Evolutionary conservation across 345 rosid species (phyloP).

Genomic region (Kandelia obovata): DNA sequence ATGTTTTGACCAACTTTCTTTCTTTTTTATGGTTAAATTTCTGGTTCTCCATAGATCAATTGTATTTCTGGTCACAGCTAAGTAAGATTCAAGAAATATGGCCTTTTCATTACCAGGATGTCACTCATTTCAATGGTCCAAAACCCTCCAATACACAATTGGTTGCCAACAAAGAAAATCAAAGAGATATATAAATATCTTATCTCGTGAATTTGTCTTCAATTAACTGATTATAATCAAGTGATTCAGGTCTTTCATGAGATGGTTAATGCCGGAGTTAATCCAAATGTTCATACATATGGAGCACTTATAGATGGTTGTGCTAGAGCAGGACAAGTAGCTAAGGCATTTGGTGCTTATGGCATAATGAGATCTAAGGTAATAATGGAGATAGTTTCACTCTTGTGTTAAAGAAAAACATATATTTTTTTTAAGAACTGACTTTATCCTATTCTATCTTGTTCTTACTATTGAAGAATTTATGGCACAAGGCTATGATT

Average conservation of each 20-base stretch:
- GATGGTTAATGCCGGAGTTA: constrained; percentile 89
- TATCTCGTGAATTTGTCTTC: too few relatives aligned
- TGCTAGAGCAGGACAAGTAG: constrained; percentile 90
- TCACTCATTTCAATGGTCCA: too few relatives aligned
- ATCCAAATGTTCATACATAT: constrained; percentile 85
- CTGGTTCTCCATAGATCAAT: too few relatives aligned
- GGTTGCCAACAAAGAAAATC: too few relatives aligned
- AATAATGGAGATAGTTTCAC: constrained; percentile 8
- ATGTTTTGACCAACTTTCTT: not conserved
- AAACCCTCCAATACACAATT: too few relatives aligned
- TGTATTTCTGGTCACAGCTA: too few relatives aligned
- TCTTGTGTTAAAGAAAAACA: not conserved
- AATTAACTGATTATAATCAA: not conserved
- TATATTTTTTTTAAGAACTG: not conserved
- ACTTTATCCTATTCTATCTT: not conserved
- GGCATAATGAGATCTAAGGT: constrained; percentile 99
- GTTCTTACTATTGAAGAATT: constrained; percentile 7
- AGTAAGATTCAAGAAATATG: too few relatives aligned
- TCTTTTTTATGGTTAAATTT: not conserved
- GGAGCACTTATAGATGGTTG: constrained; percentile 99
- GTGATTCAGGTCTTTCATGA: constrained; percentile 73
- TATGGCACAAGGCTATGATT: constrained; percentile 12
- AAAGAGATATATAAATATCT: too few relatives aligned
- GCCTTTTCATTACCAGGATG: too few relatives aligned
- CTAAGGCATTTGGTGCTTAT: constrained; percentile 98